Conservation (phyloP, 495 filamentous ascomycete species). For the Trichocladium antarcticum region DNA sequence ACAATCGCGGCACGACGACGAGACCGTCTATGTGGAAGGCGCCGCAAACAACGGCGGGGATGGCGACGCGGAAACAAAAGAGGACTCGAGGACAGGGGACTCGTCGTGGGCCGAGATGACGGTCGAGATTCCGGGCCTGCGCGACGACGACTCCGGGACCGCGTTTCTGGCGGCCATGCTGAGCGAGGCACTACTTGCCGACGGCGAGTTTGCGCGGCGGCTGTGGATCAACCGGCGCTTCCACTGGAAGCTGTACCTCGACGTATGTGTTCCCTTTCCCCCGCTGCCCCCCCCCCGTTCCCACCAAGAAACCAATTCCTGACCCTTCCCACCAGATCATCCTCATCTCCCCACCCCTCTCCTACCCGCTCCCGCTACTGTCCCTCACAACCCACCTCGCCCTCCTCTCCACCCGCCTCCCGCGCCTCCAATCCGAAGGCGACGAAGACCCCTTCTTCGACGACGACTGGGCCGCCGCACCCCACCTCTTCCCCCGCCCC, state of each 20-base stretch:
- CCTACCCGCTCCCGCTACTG: slow-evolving; percentile 84
- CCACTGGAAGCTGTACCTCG: slow-evolving; percentile 94
- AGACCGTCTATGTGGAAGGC: slow-evolving; percentile 15
- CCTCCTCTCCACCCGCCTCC: slow-evolving; percentile 78
- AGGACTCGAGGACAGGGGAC: slow-evolving; percentile 1
- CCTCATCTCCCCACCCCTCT: slow-evolving; percentile 79
- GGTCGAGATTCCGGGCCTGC: slow-evolving; percentile 73
- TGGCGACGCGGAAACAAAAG: slow-evolving; percentile 4
- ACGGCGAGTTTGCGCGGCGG: slow-evolving; percentile 54
- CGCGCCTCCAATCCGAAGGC: slow-evolving; percentile 65
- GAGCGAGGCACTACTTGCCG: slow-evolving; percentile 73
- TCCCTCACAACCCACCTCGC: slow-evolving; percentile 91
- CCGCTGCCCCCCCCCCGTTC: background rate
- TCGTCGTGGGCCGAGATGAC: slow-evolving; percentile 65
- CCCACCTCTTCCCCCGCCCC: slow-evolving; percentile 58
- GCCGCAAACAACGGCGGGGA: slow-evolving; percentile 19
- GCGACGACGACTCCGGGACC: slow-evolving; percentile 84
- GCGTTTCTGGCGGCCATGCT: slow-evolving; percentile 81
- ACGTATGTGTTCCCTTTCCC: slow-evolving; percentile 48
- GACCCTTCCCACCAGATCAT: slow-evolving; percentile 54
- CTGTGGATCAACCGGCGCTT: slow-evolving; percentile 77
- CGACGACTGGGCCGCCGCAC: slow-evolving; percentile 86
- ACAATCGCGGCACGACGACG: slow-evolving; percentile 24
- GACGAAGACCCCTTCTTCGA: slow-evolving; percentile 97
- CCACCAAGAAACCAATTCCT: background rate